These are phyloP conservation scores for Coniella vitis DNA, from an alignment of 2,329 filamentous ascomycete species.

Conservation along the genomic window DNA sequence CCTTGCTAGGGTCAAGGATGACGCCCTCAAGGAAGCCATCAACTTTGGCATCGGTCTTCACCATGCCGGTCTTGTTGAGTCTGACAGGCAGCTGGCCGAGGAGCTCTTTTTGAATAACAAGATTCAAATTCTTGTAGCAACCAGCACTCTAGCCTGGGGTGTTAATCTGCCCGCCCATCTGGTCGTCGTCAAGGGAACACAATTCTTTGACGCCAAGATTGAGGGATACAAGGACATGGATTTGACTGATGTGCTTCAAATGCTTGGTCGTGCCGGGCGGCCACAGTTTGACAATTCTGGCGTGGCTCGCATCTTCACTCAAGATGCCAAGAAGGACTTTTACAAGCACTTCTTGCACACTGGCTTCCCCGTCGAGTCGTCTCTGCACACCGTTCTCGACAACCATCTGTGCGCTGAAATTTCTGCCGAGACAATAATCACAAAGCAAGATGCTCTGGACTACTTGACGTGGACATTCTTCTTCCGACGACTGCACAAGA, in stretches of 20 bases:
- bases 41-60: slow-evolving; percentile 96
- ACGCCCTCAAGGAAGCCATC: slow-evolving; percentile 85
- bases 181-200: slow-evolving; percentile 95
- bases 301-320: slow-evolving; percentile 94
- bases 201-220: slow-evolving; percentile 96
- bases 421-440: slow-evolving; percentile 83
- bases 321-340: slow-evolving; percentile 96
- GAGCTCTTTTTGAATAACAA: slow-evolving; percentile 97
- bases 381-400: slow-evolving; percentile 90
- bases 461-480: slow-evolving; percentile 99
- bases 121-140: slow-evolving; percentile 93
- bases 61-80: slow-evolving; percentile 93
- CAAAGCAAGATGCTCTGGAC: slow-evolving; percentile 94
- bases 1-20: slow-evolving; percentile 85
- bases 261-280: slow-evolving; percentile 90
- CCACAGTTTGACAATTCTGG: slow-evolving; percentile 96
- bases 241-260: slow-evolving; percentile 92
- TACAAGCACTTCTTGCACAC: slow-evolving; percentile 99
- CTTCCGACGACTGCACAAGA: slow-evolving; percentile 95
- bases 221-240: slow-evolving; percentile 99
- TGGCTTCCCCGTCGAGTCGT: slow-evolving; percentile 95
- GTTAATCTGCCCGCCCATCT: slow-evolving; percentile 95
- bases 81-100: slow-evolving; percentile 83
- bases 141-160: slow-evolving; percentile 94
- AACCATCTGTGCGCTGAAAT: slow-evolving; percentile 96